These are phyloP conservation scores for Ustilago crameri DNA, from an alignment of 1,284 basidiomycete genomes.

Conservation along the genomic window DNA sequence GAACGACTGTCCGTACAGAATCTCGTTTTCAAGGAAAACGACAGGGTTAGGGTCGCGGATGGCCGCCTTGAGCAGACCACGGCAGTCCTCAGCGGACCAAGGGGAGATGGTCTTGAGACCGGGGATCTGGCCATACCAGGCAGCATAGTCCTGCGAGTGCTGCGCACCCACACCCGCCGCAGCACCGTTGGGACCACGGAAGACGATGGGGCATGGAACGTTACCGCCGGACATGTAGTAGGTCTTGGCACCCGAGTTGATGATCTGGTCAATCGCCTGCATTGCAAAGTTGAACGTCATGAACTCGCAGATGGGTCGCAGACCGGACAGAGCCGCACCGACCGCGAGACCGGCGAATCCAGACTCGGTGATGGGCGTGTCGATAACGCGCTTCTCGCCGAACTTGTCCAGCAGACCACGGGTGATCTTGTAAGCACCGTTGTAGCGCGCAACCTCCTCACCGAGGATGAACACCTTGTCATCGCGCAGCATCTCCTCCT, in stretches of 20 bases:
- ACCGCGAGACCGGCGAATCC: conserved; percentile 97
- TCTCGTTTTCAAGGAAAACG: conserved; percentile 99
- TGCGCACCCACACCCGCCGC: conserved; percentile 93
- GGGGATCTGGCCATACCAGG: conserved; percentile 93
- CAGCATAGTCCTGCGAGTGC: conserved; percentile 71
- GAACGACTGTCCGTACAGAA: conserved; percentile 97
- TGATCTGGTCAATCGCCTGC: conserved; percentile 97
- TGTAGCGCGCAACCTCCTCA: conserved; percentile 98
- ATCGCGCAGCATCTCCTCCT: conserved; percentile 99
- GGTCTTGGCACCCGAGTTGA: conserved; percentile 99
- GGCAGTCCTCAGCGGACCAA: conserved; percentile 97
- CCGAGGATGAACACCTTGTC: conserved; percentile 94
- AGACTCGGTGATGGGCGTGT: conserved; percentile 91
- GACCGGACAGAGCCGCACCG: conserved; percentile 91
- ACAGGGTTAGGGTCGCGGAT: conserved; percentile 99
- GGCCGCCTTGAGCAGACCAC: conserved; percentile 94
- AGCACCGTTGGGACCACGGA: conserved; percentile 99
- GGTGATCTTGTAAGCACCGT: conserved; percentile 92
- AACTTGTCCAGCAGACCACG: conserved; percentile 98
- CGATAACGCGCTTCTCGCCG: conserved; percentile 97
- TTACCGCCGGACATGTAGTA: conserved; percentile 99
- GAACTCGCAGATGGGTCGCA: conserved; percentile 98
- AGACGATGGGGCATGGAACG: conserved; percentile 96
- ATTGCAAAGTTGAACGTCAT: conserved; percentile 80
- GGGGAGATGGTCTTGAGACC: conserved; percentile 98